Base-by-base conservation (phyloP, 805 yeast genomes). In the Danielozyma ontarioensis region DNA sequence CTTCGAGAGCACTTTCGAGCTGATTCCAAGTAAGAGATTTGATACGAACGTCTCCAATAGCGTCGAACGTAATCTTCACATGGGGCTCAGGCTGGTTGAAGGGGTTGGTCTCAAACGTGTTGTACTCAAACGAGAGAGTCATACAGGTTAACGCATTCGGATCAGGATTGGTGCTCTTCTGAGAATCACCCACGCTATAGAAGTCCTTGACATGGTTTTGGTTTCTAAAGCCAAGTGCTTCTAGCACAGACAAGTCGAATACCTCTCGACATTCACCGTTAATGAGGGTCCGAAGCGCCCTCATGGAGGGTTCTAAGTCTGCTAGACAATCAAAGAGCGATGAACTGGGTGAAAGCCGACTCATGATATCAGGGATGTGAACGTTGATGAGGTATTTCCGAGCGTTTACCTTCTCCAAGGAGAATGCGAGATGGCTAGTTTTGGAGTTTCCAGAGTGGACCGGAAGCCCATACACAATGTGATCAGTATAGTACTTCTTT, bases 351-450 rank as follows among this genome's bases (percentile, higher is more conserved):
- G 53, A 14, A 4, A 68, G 23, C 30, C 46, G 55, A 1, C 69
- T 47, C 7, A 59, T 59, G 4, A 65, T 33, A 42, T 70, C 75
- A 3, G 72, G 70, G 6, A 70, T 41, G 42, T 70, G 75, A 5
- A 70, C 35, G 33, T 63, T 59, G 8, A 70, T 31, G 4, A 40
- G 29, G 35, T 59, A 57, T 33, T 59, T 60, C 25, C 71, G 42
- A 8, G 64, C 41, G 40, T 60, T 64, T 29, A 58, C 38, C 31
- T 57, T 56, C 28, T 56, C 63, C 21, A 68, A 33, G 1, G 75
- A 70, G 1, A 68, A 39, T 1, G 59, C 72, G 35, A 62, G 13
- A 12, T 12, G 4, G 18, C 31, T 12, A 16, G 21, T 15, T 21
- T 17, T 16, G 16, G 18, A 3, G 35, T 31, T 13, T 31, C 27